These are phyloP conservation scores for Plantago elongata DNA, from an alignment of 257 asterid species.

Conservation along the genomic window DNA sequence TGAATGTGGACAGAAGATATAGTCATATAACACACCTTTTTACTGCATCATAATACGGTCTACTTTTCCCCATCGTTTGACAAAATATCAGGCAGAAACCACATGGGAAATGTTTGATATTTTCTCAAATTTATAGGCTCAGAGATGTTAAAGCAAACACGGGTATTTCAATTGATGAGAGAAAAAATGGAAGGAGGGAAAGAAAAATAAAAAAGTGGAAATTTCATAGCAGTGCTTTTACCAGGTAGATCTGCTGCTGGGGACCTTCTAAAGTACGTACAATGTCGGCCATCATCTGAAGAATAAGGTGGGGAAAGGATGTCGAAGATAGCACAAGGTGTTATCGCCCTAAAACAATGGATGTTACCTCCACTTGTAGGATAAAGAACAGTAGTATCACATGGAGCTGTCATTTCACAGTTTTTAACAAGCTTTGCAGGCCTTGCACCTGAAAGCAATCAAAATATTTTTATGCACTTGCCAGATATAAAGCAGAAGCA, in stretches of 20 bases:
- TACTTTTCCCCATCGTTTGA: no score
- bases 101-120: no score
- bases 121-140: no score
- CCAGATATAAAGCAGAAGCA: conserved; percentile 1
- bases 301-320: conserved; percentile 97
- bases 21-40: not conserved
- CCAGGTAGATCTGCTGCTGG: conserved; percentile 70
- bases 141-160: no score
- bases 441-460: conserved; percentile 54
- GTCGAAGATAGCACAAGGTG: conserved; percentile 94
- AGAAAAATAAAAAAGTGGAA: not conserved
- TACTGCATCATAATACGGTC: not conserved
- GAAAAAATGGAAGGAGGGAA: no score
- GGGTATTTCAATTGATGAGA: no score
- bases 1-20: not conserved
- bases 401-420: conserved; percentile 81
- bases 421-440: conserved; percentile 70
- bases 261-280: conserved; percentile 80
- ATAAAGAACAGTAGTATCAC: conserved; percentile 76
- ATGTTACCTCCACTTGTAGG: conserved; percentile 90
- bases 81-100: no score
- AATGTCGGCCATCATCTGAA: conserved; percentile 86
- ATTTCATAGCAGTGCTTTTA: conserved; percentile 22
- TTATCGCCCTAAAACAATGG: conserved; percentile 86
- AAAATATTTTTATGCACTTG: conserved; percentile 6